phyloP scores from a whole-genome alignment of 805 yeast genomes.

The Candida maesae region DNA sequence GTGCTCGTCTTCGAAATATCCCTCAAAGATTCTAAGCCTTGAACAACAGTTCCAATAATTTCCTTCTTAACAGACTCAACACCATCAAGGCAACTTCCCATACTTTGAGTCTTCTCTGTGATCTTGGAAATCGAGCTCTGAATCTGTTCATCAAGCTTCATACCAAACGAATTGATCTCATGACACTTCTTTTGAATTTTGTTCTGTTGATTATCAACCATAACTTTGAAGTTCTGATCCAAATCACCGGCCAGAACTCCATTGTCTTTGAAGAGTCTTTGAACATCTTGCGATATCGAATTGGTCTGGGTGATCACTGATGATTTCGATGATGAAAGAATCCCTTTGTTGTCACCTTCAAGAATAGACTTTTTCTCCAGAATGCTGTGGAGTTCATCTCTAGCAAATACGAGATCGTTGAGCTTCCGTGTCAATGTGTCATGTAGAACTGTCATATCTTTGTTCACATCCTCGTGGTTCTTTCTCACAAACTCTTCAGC shows the following conservation, averaged over 20 bases:
- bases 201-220: constrained; percentile 13
- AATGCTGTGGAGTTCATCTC: constrained; percentile 4
- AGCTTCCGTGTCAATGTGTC: constrained; percentile 12
- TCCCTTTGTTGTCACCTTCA: constrained; percentile 15
- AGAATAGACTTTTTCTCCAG: constrained; percentile 12
- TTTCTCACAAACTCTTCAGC: constrained; percentile 16
- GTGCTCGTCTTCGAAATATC: not conserved
- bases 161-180: constrained; percentile 1
- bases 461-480: constrained; percentile 21
- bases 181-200: constrained; percentile 13
- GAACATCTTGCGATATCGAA: constrained; percentile 1
- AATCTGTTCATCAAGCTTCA: constrained; percentile 5
- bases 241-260: constrained; percentile 7
- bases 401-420: constrained; percentile 18
- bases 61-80: constrained; percentile 15
- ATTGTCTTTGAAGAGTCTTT: constrained; percentile 10
- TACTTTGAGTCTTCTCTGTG: not conserved
- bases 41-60: constrained; percentile 16
- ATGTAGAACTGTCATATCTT: constrained; percentile 19
- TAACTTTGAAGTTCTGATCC: constrained; percentile 11
- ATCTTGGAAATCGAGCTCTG: constrained; percentile 9
- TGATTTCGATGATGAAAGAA: constrained; percentile 10
- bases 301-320: constrained; percentile 5
- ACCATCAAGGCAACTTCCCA: constrained; percentile 12
- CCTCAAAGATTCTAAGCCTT: constrained; percentile 17